phyloP scores from a whole-genome alignment of 2,329 filamentous ascomycete genomes.

The Colletotrichum brevisporum region DNA sequence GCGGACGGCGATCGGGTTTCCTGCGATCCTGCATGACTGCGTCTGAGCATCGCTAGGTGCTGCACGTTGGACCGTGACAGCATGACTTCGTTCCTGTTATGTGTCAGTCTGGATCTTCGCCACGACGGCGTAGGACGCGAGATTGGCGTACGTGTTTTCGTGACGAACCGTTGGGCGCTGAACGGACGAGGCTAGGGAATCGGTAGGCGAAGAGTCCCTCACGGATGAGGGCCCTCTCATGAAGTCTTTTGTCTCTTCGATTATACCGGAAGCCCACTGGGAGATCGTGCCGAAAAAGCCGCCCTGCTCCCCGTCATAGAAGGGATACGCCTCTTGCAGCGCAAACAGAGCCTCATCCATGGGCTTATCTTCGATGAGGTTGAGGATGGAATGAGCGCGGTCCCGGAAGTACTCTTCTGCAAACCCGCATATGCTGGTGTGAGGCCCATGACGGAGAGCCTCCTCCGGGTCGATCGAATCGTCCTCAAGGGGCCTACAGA shows the following conservation, averaged over 20 bases:
- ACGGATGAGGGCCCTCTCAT: constrained; percentile 2
- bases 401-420: neutral
- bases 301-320: neutral
- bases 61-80: constrained; percentile 25
- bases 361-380: constrained; percentile 10
- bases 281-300: constrained; percentile 2
- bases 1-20: neutral
- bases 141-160: constrained; percentile 18
- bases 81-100: constrained; percentile 22
- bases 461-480: constrained; percentile 16
- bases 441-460: constrained; percentile 27
- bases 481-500: constrained; percentile 14
- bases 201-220: constrained; percentile 14
- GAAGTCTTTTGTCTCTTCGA: constrained; percentile 17
- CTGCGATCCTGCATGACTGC: neutral
- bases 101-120: constrained; percentile 3
- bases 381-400: constrained; percentile 9
- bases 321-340: constrained; percentile 21
- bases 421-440: constrained; percentile 1
- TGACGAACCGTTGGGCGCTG: constrained; percentile 14
- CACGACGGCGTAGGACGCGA: neutral
- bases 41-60: constrained; percentile 19
- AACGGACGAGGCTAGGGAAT: constrained; percentile 24
- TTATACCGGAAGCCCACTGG: constrained; percentile 18
- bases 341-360: constrained; percentile 28